phyloP scores from a whole-genome alignment of 2,329 filamentous ascomycete genomes.

The Monosporascus ibericus region DNA sequence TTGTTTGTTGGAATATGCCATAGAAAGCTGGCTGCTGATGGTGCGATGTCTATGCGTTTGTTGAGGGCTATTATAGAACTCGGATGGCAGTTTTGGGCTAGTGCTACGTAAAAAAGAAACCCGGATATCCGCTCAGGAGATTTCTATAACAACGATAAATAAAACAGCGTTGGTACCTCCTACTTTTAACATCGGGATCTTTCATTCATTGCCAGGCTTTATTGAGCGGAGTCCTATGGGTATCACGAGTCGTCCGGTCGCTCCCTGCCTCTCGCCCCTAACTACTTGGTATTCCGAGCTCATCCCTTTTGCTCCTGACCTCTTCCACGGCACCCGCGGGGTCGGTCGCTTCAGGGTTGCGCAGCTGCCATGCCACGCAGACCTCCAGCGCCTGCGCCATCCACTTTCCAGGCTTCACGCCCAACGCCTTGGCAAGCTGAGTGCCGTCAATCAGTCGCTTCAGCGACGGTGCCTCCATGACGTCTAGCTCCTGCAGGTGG shows the following conservation, averaged over 20 bases:
- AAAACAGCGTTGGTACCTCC: background rate
- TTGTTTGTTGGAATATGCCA: background rate
- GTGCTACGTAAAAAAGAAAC: too few species aligned
- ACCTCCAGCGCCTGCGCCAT: slow-evolving; percentile 73
- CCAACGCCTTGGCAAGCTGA: slow-evolving; percentile 62
- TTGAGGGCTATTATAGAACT: too few species aligned
- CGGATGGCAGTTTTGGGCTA: too few species aligned
- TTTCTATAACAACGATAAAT: background rate
- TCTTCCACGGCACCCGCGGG: slow-evolving; percentile 52
- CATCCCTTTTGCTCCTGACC: slow-evolving; percentile 43
- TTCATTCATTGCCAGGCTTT: background rate
- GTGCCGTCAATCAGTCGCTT: slow-evolving; percentile 69
- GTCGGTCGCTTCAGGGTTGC: slow-evolving; percentile 64
- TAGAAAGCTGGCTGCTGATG: too few species aligned
- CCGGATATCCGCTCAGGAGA: background rate
- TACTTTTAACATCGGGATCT: too few species aligned
- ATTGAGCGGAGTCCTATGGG: slow-evolving; percentile 8
- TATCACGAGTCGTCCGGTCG: slow-evolving; percentile 7
- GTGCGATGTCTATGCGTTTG: too few species aligned
- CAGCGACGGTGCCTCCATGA: slow-evolving; percentile 52
- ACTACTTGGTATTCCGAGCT: slow-evolving; percentile 40
- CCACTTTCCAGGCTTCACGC: slow-evolving; percentile 73
- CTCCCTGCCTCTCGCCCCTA: slow-evolving; percentile 4
- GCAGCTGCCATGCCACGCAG: slow-evolving; percentile 82
- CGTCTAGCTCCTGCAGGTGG: slow-evolving; percentile 46